Evolutionary conservation across 1,284 basidiomycete genomes (phyloP), one percentile per base, ranked within the genome.

Genomic region (Mycena sp.): DNA sequence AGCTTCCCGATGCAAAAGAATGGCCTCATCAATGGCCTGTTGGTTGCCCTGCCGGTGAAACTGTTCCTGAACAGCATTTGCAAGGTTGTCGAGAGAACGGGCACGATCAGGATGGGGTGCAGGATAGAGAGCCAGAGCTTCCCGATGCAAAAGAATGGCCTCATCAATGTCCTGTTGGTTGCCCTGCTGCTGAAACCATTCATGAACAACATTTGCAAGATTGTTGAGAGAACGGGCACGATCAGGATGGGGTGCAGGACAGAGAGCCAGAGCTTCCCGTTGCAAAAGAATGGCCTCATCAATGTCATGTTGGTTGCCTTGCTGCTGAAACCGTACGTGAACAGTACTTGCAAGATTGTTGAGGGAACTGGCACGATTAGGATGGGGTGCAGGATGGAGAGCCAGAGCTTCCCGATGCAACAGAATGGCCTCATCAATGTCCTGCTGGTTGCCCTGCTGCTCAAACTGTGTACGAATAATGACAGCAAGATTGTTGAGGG

Each of bases 401-500:
- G 21, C 30, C 25, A 52, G 37, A 19, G 19, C 50, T 17, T 52
- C 38, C 11, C 23, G 25, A n/a, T 52, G 50, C 21, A 52, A 23
- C 40, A 17, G 6, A 41, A 52, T 38, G 4, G 50, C 35, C 25
- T 38, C 26, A 40, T 52, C 25, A 21, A 40, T 52, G 37, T 52
- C 50, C 19, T 19, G 5, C 6, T 17, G 17, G 30, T 41, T 25
- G 16, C 37, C 37, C 2, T 26, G 2, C n/a, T 40, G 23, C 2
- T 28, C 16, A 41, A 49, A 57, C 40, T 25, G 28, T 30, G n/a
- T 45, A 4, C 17, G 45, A 28, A 57, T 26, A 9, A 29, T 37
- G 41, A 21, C 29, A 21, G 30, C 55, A 2, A 57, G 37, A 49
- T 38, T 30, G 28, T 57, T 38, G 32, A 57, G 44, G n/a, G 55